Base-by-base conservation (phyloP, 2,329 filamentous ascomycete species). In the Didymella arachidicola region DNA sequence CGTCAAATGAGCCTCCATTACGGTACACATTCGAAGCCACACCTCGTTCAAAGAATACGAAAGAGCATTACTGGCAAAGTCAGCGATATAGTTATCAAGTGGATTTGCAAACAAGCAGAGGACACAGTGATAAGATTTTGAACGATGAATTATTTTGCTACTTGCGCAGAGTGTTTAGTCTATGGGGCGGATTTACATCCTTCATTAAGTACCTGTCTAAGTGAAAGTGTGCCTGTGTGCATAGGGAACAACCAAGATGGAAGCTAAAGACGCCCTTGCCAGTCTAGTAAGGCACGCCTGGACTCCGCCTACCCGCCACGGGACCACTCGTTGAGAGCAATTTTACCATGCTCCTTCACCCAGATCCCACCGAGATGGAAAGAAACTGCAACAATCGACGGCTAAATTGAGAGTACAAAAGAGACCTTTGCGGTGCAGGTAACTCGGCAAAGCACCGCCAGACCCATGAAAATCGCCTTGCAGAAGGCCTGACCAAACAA, bases 201-300 rank as follows among this genome's bases (percentile, higher is more conserved):
- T 74, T 76, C 72, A 76, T 77, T 76, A 77, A 76, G 65, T 76
- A 72, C 73, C 74, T 72, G 73, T 76, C 73, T 77, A 76, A 63
- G 61, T 68, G 67, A 72, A 58, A 59, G 46, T 67, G 54, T 72
- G 66, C 65, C 63, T 63, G 64, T 68, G 65, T 68, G 64, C 58
- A 68, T 61, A 70, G 60, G 61, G 65, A 66, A 71, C 62, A 67
- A 59, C 61, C 60, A 61, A 61, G 42, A 60, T 32, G 46, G 34
- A 57, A 59, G 62, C 64, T 53, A 64, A 63, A 60, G 69, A 75
- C 71, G 70, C 71, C 72, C 64, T 70, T 66, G 60, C 69, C 72
- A 68, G 60, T 72, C 70, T 73, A 69, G 55, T 61, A 61, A 65
- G 61, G 64, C 69, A 73, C 71, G 70, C 73, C 70, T 69, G 67